Conservation (phyloP, 2,329 filamentous ascomycete species). For the Xylaria sp. region DNA sequence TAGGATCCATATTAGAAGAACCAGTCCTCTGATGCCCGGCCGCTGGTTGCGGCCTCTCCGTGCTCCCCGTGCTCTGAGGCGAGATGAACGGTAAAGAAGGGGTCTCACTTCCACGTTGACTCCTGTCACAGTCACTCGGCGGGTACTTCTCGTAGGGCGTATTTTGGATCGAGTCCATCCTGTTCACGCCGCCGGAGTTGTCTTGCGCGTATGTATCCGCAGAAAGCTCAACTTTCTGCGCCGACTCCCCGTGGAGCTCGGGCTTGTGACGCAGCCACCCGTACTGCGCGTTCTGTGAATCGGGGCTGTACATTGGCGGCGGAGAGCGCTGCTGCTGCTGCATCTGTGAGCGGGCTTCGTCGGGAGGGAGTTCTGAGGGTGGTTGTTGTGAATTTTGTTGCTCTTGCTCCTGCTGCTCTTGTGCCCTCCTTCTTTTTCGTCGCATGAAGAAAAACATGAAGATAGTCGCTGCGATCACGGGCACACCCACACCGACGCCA, state of each 20-base stretch:
- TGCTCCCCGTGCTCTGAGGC: conserved; percentile 31
- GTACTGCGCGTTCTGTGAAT: conserved; percentile 27
- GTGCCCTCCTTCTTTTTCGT: conserved; percentile 32
- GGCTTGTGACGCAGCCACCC: conserved; percentile 38
- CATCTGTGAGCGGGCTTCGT: conserved; percentile 14
- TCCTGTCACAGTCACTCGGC: conserved; percentile 21
- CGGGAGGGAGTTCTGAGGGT: conserved; percentile 29
- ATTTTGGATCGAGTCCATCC: conserved; percentile 29
- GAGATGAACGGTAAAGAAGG: conserved; percentile 26
- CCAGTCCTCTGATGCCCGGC: conserved; percentile 27
- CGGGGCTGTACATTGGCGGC: conserved; percentile 35
- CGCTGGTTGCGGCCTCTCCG: conserved; percentile 11
- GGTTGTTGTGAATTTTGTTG: conserved; percentile 16
- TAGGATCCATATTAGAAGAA: conserved; percentile 29
- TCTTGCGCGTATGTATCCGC: conserved; percentile 17
- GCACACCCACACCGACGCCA: conserved; percentile 41
- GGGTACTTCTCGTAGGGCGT: conserved; percentile 30
- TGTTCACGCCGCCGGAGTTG: conserved; percentile 4
- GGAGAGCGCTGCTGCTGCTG: conserved; percentile 32
- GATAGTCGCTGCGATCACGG: conserved; percentile 32
- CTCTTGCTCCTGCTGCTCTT: conserved; percentile 25
- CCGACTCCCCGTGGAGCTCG: conserved; percentile 40
- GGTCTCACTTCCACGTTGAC: conserved; percentile 18
- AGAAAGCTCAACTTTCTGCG: conserved; percentile 38
- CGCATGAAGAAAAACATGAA: conserved; percentile 38